Percentiles rank a stretch among this genome's conserved stretches.
Evolutionary conservation across 768 basidiomycete species (phyloP).

Genomic region (Termitomyces sp.): DNA sequence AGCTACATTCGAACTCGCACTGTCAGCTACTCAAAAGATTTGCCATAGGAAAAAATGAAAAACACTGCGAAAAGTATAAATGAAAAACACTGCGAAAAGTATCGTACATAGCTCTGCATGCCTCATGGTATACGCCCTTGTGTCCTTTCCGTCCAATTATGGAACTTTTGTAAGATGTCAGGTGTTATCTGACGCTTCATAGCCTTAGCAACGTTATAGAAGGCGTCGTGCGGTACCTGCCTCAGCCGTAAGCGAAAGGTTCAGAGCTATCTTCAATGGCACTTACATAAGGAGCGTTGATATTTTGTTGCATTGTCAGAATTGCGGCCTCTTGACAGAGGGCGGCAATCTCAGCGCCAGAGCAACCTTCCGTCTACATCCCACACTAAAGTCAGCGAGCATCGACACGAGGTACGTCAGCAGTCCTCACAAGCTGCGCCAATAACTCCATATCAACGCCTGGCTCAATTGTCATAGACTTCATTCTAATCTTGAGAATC

Average conservation of each 20-base stretch:
- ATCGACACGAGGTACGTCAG: not conserved
- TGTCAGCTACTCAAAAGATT: not conserved
- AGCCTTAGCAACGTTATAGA: conserved; percentile 64
- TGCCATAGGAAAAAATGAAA: not conserved
- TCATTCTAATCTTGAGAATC: conserved; percentile 74
- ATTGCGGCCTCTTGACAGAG: conserved; percentile 97
- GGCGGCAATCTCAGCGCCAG: conserved; percentile 88
- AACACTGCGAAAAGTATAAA: no score
- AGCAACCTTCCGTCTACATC: conserved; percentile 85
- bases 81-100: not conserved
- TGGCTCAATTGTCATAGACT: conserved; percentile 74
- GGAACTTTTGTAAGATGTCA: conserved; percentile 64
- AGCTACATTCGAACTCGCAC: not conserved
- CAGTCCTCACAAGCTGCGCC: conserved; percentile 54
- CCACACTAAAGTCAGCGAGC: not conserved
- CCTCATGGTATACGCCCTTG: conserved; percentile 13
- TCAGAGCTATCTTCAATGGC: not conserved
- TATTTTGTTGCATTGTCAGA: conserved; percentile 83
- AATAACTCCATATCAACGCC: conserved; percentile 62
- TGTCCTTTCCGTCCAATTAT: conserved; percentile 50
- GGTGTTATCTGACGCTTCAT: conserved; percentile 84
- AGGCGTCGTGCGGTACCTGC: conserved; percentile 72
- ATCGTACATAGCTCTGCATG: not conserved
- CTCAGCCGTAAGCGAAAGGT: not conserved
- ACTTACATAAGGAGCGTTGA: conserved; percentile 71